These are phyloP conservation scores for Petrea volubilis DNA, from an alignment of 257 asterid genomes.

Conservation along the genomic window DNA sequence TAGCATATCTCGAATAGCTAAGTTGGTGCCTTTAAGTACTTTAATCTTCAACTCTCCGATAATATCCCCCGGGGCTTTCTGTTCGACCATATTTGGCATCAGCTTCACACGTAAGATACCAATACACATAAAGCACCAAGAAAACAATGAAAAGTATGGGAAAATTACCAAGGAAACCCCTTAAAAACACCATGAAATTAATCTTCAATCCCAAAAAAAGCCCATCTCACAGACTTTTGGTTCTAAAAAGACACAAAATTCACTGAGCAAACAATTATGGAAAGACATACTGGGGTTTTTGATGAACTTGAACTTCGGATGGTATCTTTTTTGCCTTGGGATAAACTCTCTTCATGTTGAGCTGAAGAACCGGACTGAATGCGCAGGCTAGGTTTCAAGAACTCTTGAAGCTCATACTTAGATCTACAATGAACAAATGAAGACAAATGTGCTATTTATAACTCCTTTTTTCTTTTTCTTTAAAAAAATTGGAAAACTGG, in stretches of 20 bases:
- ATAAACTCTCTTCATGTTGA: constrained; percentile 43
- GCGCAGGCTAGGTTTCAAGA: constrained; percentile 93
- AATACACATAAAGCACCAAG: neutral
- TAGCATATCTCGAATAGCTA: constrained; percentile 96
- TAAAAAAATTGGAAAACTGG: no score
- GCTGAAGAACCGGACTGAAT: constrained; percentile 52
- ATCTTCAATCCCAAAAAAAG: no score
- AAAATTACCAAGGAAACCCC: no score
- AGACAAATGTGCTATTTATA: no score
- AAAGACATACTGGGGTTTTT: constrained; percentile 63
- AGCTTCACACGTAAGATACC: constrained; percentile 17
- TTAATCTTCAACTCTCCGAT: constrained; percentile 77
- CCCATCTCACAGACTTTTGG: no score
- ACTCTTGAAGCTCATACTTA: constrained; percentile 91
- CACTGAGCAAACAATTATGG: neutral
- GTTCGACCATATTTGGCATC: constrained; percentile 34
- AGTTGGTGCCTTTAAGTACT: constrained; percentile 80
- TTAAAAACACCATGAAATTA: no score
- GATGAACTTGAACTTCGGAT: constrained; percentile 63
- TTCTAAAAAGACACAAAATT: no score
- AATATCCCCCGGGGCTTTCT: constrained; percentile 67
- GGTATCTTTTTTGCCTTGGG: constrained; percentile 57
- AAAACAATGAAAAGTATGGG: neutral
- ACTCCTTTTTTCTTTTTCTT: no score
- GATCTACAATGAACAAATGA: constrained; percentile 55